A percentile compares a stretch with the other conserved stretches of the same genome.
These are phyloP conservation scores for Colletotrichum kahawae DNA, from an alignment of 2,329 filamentous ascomycete species.

Conservation along the genomic window DNA sequence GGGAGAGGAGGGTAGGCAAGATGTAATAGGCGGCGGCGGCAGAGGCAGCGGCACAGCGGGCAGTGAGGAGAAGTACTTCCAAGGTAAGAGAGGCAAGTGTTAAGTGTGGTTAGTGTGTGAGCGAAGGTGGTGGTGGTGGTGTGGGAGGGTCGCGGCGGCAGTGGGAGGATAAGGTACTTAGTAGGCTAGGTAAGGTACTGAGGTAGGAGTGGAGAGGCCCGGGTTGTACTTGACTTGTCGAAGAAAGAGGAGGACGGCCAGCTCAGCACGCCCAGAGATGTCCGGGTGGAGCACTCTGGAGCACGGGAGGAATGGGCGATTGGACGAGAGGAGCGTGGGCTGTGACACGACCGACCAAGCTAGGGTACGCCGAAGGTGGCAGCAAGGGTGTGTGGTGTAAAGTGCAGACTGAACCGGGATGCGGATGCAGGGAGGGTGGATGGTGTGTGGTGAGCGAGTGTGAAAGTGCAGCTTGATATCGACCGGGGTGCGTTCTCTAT, in stretches of 20 bases:
- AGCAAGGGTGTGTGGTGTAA: slow-evolving; percentile 20
- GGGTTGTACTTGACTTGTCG: slow-evolving; percentile 8
- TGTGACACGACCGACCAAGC: slow-evolving; percentile 31
- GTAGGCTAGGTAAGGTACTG: not conserved
- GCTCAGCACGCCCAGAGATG: slow-evolving; percentile 23
- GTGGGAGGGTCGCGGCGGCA: slow-evolving; percentile 12
- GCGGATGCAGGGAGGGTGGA: slow-evolving; percentile 17
- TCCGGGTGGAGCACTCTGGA: slow-evolving; percentile 20
- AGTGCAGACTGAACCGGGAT: not conserved
- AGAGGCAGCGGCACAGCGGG: not conserved
- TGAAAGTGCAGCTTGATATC: slow-evolving; percentile 10
- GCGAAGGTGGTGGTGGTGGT: not conserved
- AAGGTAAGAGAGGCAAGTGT: not conserved
- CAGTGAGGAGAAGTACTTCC: not conserved
- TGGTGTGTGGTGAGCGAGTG: not conserved
- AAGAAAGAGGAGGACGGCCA: slow-evolving; percentile 20
- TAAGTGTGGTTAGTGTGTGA: not conserved
- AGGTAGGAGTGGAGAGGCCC: slow-evolving; percentile 15
- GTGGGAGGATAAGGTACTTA: slow-evolving; percentile 6
- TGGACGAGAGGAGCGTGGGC: slow-evolving; percentile 33
- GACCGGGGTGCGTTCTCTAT: slow-evolving; percentile 2
- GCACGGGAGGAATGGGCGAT: slow-evolving; percentile 30
- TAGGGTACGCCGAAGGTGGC: slow-evolving; percentile 21
- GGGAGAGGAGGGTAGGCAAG: slow-evolving; percentile 20
- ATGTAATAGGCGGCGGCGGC: slow-evolving; percentile 19